These are phyloP conservation scores for Peronospora tabacina DNA, from an alignment of 352 stramenopile genomes.

Conservation along the genomic window DNA sequence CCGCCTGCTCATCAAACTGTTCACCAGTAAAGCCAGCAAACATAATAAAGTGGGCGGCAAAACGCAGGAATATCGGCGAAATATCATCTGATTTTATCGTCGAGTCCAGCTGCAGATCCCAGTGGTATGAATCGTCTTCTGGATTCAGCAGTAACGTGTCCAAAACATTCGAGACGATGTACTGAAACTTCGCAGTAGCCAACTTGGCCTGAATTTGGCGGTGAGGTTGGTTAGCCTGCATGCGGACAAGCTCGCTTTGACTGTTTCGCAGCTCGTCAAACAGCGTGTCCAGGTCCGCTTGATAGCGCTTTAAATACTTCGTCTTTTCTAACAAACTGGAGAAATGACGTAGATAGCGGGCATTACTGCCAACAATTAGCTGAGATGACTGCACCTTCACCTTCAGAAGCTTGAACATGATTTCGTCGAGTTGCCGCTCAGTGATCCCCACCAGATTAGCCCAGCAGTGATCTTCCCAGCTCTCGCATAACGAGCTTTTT, in stretches of 20 bases:
- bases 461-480: constrained; percentile 84
- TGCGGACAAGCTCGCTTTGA: constrained; percentile 50
- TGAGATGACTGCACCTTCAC: constrained; percentile 70
- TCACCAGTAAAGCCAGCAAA: constrained; percentile 66
- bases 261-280: constrained; percentile 72
- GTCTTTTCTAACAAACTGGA: constrained; percentile 53
- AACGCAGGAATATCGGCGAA: constrained; percentile 59
- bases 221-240: constrained; percentile 62
- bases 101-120: constrained; percentile 49
- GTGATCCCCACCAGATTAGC: constrained; percentile 62
- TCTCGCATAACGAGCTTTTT: constrained; percentile 60
- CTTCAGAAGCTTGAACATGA: constrained; percentile 57
- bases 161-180: constrained; percentile 64
- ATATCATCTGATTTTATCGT: constrained; percentile 36
- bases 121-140: constrained; percentile 49
- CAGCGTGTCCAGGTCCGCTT: constrained; percentile 56
- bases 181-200: constrained; percentile 65
- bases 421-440: constrained; percentile 65
- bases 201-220: constrained; percentile 76
- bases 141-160: constrained; percentile 43
- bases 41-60: constrained; percentile 74
- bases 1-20: constrained; percentile 47
- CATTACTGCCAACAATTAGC: constrained; percentile 60
- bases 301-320: constrained; percentile 67
- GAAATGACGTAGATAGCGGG: constrained; percentile 52